These are phyloP conservation scores for Trichoderma breve DNA, from an alignment of 2,329 filamentous ascomycete genomes.

Conservation along the genomic window DNA sequence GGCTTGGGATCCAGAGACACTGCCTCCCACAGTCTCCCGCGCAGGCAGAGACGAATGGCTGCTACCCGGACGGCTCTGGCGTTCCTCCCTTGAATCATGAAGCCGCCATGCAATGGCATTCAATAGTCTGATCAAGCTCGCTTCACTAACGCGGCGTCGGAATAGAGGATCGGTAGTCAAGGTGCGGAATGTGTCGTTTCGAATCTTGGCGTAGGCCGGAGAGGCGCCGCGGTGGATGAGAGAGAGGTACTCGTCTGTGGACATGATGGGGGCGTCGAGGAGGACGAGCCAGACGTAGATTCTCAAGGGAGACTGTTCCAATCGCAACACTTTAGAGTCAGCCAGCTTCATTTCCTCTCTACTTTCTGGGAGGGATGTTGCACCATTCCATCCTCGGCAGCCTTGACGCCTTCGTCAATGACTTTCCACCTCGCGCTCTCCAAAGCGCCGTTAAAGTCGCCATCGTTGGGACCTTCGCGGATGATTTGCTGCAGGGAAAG, in stretches of 20 bases:
- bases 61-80: slow-evolving; percentile 41
- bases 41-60: slow-evolving; percentile 36
- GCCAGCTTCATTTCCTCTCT: background rate
- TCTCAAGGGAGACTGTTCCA: slow-evolving; percentile 85
- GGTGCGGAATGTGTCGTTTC: slow-evolving; percentile 96
- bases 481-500: slow-evolving; percentile 72
- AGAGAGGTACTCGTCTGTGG: slow-evolving; percentile 83
- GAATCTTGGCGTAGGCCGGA: slow-evolving; percentile 93
- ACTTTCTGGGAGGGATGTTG: slow-evolving; percentile 23
- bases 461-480: slow-evolving; percentile 73
- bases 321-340: background rate
- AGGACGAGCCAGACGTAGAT: slow-evolving; percentile 97
- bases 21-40: slow-evolving; percentile 34
- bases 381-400: slow-evolving; percentile 80
- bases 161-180: slow-evolving; percentile 96
- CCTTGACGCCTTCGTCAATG: slow-evolving; percentile 71
- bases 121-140: slow-evolving; percentile 86
- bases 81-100: slow-evolving; percentile 67
- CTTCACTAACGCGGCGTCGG: slow-evolving; percentile 90
- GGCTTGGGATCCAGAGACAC: slow-evolving; percentile 39
- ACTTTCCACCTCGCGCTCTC: slow-evolving; percentile 72
- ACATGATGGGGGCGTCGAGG: slow-evolving; percentile 79
- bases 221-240: slow-evolving; percentile 92
- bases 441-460: slow-evolving; percentile 64
- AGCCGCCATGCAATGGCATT: slow-evolving; percentile 95